Conservation (phyloP, 2,329 filamentous ascomycete genomes). For the Macroventuria anomochaeta region DNA sequence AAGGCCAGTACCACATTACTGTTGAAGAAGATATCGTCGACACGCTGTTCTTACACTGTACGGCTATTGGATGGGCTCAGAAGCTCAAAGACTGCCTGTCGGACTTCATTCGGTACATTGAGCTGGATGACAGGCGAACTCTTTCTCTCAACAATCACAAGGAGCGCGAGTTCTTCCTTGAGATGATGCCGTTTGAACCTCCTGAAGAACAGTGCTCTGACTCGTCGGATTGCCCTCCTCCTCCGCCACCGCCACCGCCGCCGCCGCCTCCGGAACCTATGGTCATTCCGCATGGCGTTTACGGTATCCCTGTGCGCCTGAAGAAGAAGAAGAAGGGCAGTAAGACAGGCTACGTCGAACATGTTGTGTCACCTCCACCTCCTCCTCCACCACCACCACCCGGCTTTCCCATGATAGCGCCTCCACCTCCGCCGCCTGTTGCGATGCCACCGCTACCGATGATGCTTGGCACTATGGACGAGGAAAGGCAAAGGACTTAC, state of each 20-base stretch:
- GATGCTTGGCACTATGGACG: conserved; percentile 9
- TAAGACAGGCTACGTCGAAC: no score
- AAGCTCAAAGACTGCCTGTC: conserved; percentile 27
- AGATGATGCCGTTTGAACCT: conserved; percentile 1
- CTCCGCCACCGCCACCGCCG: background rate
- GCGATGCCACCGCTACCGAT: background rate
- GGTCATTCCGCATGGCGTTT: background rate
- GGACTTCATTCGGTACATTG: background rate
- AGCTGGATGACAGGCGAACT: background rate
- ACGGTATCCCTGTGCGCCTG: background rate
- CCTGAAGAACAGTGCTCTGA: background rate
- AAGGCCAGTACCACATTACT: conserved; percentile 33
- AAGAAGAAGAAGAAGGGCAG: conserved; percentile 4
- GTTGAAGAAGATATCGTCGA: conserved; percentile 40
- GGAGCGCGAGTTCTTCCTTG: conserved; percentile 32
- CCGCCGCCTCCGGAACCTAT: background rate
- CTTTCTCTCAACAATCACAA: conserved; percentile 8
- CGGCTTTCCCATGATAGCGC: background rate
- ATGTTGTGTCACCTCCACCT: background rate
- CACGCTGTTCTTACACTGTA: conserved; percentile 35
- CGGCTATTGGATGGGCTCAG: conserved; percentile 30
- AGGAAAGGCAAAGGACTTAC: conserved; percentile 27
- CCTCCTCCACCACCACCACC: background rate
- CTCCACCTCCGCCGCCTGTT: background rate
- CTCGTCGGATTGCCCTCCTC: background rate